Evolutionary conservation across 2,329 filamentous ascomycete genomes (phyloP), one percentile per base, ranked within the genome.

Genomic region (Phyllosticta paracitricarpa): DNA sequence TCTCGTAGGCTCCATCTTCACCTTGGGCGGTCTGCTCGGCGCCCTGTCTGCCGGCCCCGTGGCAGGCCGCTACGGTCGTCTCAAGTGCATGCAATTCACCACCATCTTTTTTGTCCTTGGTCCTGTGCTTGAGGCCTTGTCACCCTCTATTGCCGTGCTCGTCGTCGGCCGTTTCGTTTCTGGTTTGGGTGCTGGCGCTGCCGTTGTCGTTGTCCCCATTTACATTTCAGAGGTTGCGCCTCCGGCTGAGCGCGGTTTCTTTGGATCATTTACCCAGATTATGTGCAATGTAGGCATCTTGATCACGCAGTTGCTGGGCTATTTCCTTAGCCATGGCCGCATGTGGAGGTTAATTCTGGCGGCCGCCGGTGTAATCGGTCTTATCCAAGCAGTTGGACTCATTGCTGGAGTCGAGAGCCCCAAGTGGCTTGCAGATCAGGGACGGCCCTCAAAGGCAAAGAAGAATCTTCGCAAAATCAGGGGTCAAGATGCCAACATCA

Each of bases 161-260:
- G 82, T 84, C 0, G 64, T 89, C 17, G 94, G 93, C 4, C 83
- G 94, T 24, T 78, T 96, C 24, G 71, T 97, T 14, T 87, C 89
- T 8, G 94, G 94, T 10, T 72, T 96, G 1, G 92, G 89, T 6
- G 91, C 91, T 5, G 94, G 94, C 24, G 90, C 91, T 2, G 85
- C 91, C 1, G 93, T 94, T 2, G 94, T 99, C 22, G 89, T 97
- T 40, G 91, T 95, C 2, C 94, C 94, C 0, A 84, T 99, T 22
- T 99, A 96, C 78, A 91, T 99, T 67, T 92, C 91, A 54, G 94
- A 99, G 74, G 83, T 97, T 26, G 87, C 92, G 0, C 94, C 93
- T 51, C 74, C 74, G 1, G 71, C 70, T 17, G 83, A 87, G 65
- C 84, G 86, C 60, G 92, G 91, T 4, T 84, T 96, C 64, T 97